Evolutionary conservation across 345 rosid species (phyloP).

Genomic region (Populus alba): DNA sequence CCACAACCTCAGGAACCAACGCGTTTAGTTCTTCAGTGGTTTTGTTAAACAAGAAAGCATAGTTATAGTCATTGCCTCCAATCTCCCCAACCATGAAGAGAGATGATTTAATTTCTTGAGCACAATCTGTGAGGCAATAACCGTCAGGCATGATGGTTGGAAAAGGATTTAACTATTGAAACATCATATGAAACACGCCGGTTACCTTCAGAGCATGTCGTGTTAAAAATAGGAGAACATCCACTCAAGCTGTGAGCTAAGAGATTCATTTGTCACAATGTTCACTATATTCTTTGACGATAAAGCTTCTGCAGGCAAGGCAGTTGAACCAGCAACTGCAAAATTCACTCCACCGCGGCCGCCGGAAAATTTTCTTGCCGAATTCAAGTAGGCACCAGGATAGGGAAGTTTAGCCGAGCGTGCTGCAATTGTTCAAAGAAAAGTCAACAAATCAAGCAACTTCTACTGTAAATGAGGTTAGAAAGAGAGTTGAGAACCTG

Average conservation of each 20-base stretch:
- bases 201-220: no score
- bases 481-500: no score
- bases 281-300: not conserved
- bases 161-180: no score
- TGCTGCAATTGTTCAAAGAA: not conserved
- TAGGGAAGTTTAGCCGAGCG: conserved; percentile 8
- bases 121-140: not conserved
- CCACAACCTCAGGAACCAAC: not conserved
- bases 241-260: conserved; percentile 8
- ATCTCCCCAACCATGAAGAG: conserved; percentile 1
- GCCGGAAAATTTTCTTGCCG: not conserved
- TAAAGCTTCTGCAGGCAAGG: not conserved
- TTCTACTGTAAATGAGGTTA: no score
- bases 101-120: not conserved
- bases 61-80: conserved; percentile 2
- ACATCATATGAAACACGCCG: no score
- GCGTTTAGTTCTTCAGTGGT: not conserved
- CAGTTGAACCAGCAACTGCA: conserved; percentile 3
- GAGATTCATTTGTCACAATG: not conserved
- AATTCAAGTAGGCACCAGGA: not conserved
- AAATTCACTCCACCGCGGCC: conserved; percentile 7
- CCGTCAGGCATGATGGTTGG: no score
- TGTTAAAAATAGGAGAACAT: not conserved
- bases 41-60: not conserved
- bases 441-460: no score